These are phyloP conservation scores for Diaporthe helianthi DNA, from an alignment of 2,329 filamentous ascomycete genomes.

Conservation along the genomic window DNA sequence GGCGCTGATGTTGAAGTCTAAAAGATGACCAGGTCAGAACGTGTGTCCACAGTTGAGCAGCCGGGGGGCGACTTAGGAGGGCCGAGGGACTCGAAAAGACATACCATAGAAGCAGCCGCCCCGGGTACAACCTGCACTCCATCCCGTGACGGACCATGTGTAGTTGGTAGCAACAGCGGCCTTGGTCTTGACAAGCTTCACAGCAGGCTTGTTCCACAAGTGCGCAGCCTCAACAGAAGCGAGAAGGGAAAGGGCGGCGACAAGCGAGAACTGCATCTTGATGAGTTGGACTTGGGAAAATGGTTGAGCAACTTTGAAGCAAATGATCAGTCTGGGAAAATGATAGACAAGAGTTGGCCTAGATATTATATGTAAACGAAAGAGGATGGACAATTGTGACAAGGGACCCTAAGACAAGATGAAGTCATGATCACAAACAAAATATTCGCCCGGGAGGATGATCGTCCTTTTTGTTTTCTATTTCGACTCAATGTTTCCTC, in stretches of 20 bases:
- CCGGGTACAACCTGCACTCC: conserved; percentile 26
- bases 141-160: conserved; percentile 32
- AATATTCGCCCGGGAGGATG: not conserved
- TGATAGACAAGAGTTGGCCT: not conserved
- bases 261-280: conserved; percentile 32
- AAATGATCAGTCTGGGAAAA: not conserved
- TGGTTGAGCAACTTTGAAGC: not conserved
- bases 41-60: not conserved
- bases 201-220: conserved; percentile 16
- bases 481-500: conserved; percentile 17
- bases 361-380: not conserved
- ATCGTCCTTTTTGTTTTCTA: conserved; percentile 25
- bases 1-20: conserved; percentile 30
- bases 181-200: conserved; percentile 2
- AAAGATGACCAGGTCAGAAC: not conserved
- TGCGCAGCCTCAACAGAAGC: conserved; percentile 23
- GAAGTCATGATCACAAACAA: conserved; percentile 3
- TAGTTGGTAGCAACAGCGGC: conserved; percentile 21
- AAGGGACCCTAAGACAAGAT: conserved; percentile 19
- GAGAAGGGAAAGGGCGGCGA: conserved; percentile 24
- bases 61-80: no score
- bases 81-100: not conserved
- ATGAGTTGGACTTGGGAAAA: not conserved
- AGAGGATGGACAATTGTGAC: not conserved
- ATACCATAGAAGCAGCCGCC: conserved; percentile 30